Evolutionary conservation across 2,329 filamentous ascomycete species (phyloP), one percentile per base, ranked within the genome.

Genomic region (Exophiala viscosa): DNA sequence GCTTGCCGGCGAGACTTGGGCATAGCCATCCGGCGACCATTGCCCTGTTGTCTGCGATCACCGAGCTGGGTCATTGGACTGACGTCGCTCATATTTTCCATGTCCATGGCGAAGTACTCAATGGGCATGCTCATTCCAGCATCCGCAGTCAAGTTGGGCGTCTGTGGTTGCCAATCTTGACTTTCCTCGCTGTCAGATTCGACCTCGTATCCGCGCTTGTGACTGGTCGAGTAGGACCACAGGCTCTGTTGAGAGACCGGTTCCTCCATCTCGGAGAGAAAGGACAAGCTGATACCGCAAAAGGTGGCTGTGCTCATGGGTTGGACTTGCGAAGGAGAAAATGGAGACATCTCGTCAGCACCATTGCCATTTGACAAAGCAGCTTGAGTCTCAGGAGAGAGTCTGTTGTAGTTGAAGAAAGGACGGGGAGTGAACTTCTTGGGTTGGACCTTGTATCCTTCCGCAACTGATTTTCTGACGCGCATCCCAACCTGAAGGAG

Each of bases 401-500:
- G 54, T 41, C 58, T 36, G 38, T 52, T 41, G 18, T 56, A 38
- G 39, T 60, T 50, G 51, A 58, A 57, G 45, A 63, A 63, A 13
- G 60, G 60, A 32, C 59, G 57, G 23, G 60, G 60, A 10, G 60
- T 62, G 48, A 62, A 62, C 45, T 60, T 59, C 52, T 59, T 62
- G 44, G 50, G 63, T 39, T 56, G 60, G 47, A 63, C 64, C 75
- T 95, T 95, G 79, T 96, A 96, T 54, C 92, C 92, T 68, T 96
- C 91, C 0, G 90, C 87, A 6, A 97, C 87, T 9, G 88, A 88
- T 74, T 97, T 97, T 67, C 92, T 87, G 45, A 97, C 81, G 18
- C 92, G 86, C 90, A 96, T 96, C 64, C 92, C 92, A 59, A 97
- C 92, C 64, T 81, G 88, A 38, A 96, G 77, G n/a, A 97, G 84